Base-by-base conservation (phyloP, 495 filamentous ascomycete species). In the Glutinoglossum americanum region DNA sequence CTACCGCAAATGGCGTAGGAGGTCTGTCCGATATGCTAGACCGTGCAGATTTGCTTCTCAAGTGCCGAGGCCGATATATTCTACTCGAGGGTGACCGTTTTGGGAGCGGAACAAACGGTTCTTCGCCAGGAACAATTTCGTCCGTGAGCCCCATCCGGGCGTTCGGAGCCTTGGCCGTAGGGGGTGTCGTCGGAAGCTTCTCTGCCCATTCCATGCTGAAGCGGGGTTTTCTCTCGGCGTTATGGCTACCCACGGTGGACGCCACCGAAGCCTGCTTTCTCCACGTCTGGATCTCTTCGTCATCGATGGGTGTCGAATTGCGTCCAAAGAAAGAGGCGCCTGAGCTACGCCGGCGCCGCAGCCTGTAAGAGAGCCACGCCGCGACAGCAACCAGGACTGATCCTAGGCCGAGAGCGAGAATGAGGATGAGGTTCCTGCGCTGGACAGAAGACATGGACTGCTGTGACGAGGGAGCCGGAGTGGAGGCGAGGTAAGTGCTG, bases 101-200 rank as follows among this genome's bases (percentile, higher is more conserved):
- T 11, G 54, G 54, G 3, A 33, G 27, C 3, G 32, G 28, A 1
- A 56, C 54, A 33, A 56, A 56, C 23, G 54, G 54, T 5, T 21
- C 54, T 39, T 21, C 27, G 37, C 54, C 54, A 3, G 54, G 54
- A 37, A 39, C 23, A n/a, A 30, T 21, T 10, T 37, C 54, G 17
- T 56, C 54, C 8, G 54, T 56, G 23, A 56, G 54, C 15, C 54
- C 54, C 23, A 56, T 19, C 19, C 54, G 54, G 27, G 54, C 54
- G 23, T 56, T 56, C 13, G 54, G 54, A 13, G 54, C 54, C 15
- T 39, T 37, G 17, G 54, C 26, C 15, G 49, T 17, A 6, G 54
- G 15, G 32, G 30, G 30, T 26, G 21, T 26, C 8, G 17, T 23
- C 13, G 17, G 30, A 3, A 8, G 13, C n/a, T 56, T 56, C 21